Evolutionary conservation across 2,329 filamentous ascomycete genomes (phyloP).

Genomic region (Cordyceps javanica): DNA sequence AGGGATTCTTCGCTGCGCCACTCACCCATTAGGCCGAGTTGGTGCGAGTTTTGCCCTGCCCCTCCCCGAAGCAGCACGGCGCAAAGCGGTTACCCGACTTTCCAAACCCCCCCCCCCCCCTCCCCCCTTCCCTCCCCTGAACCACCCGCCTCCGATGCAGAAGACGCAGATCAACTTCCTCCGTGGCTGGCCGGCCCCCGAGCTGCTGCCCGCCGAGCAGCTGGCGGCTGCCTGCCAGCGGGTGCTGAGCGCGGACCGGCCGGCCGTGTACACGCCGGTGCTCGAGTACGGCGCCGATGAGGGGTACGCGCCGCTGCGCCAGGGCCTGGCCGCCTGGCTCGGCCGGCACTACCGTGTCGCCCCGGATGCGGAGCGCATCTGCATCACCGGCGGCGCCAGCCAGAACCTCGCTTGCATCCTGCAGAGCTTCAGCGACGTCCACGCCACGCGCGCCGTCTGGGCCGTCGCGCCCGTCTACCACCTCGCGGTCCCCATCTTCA

Average conservation of each 20-base stretch:
- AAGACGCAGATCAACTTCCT: slow-evolving; percentile 52
- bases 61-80: no score
- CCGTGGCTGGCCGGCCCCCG: slow-evolving; percentile 59
- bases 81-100: no score
- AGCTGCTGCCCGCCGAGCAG: slow-evolving; percentile 58
- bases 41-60: no score
- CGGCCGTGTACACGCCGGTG: slow-evolving; percentile 51
- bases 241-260: slow-evolving; percentile 51
- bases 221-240: slow-evolving; percentile 55
- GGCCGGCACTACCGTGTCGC: slow-evolving; percentile 48
- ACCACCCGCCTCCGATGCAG: background rate
- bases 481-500: slow-evolving; percentile 78
- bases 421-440: slow-evolving; percentile 73
- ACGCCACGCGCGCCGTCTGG: slow-evolving; percentile 70
- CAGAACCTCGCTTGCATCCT: slow-evolving; percentile 75
- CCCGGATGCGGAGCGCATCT: slow-evolving; percentile 54
- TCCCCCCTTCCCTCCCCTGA: background rate
- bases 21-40: no score
- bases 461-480: slow-evolving; percentile 78
- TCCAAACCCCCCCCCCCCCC: background rate
- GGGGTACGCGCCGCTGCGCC: slow-evolving; percentile 64
- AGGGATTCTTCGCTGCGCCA: background rate
- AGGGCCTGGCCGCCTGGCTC: slow-evolving; percentile 66
- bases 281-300: slow-evolving; percentile 75
- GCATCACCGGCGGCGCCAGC: slow-evolving; percentile 77